phyloP scores from a whole-genome alignment of 2,329 filamentous ascomycete genomes.

The Emmonsiellopsis sp. region DNA sequence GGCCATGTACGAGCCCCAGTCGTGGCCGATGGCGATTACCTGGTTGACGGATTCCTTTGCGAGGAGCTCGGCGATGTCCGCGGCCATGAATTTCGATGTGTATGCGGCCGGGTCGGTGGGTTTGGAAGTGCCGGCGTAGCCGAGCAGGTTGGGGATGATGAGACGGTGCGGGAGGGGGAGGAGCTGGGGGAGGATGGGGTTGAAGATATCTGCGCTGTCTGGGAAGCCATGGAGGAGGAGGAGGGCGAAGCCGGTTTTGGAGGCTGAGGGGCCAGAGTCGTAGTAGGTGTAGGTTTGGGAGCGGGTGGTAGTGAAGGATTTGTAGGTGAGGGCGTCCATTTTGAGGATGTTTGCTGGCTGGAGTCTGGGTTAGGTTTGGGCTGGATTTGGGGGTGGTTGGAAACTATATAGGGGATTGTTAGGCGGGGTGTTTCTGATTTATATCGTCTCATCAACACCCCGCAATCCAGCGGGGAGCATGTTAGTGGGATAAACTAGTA shows the following conservation, averaged over 20 bases:
- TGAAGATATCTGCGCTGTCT: neutral
- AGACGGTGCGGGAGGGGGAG: neutral
- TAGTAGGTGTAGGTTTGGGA: neutral
- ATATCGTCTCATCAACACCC: too few species aligned
- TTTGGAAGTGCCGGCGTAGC: neutral
- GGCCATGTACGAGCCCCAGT: neutral
- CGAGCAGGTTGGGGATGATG: neutral
- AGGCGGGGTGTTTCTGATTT: too few species aligned
- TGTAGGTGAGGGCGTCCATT: neutral
- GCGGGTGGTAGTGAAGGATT: neutral
- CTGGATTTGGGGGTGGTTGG: neutral
- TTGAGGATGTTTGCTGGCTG: neutral
- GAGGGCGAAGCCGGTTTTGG: neutral
- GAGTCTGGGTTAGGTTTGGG: neutral
- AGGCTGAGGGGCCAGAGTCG: neutral
- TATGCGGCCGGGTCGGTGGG: neutral
- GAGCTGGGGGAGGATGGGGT: neutral
- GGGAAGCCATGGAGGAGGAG: conserved; percentile 1
- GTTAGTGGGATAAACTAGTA: neutral
- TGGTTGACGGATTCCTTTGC: neutral
- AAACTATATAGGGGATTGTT: neutral
- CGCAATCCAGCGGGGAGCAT: too few species aligned
- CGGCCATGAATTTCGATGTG: neutral
- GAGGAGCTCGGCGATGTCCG: neutral
- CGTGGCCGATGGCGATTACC: neutral